A percentile compares a stretch with the other conserved stretches of the same genome.
phyloP scores from a whole-genome alignment of 768 basidiomycete genomes.

The Collybiopsis confluens region DNA sequence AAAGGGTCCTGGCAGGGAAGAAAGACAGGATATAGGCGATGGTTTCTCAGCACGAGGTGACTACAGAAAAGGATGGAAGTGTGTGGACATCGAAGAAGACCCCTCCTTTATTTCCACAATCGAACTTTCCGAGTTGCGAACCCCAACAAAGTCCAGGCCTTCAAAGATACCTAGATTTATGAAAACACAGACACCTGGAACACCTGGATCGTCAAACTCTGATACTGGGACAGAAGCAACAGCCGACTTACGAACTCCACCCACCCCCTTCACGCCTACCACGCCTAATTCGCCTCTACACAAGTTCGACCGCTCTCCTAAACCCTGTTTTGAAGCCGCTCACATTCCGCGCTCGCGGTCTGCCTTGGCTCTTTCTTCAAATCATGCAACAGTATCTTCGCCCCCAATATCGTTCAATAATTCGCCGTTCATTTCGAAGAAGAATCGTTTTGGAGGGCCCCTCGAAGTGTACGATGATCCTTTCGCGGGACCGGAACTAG shows the following conservation, averaged over 20 bases:
- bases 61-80: not conserved
- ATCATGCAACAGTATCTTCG: not conserved
- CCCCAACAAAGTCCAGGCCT: not conserved
- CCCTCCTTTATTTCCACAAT: not conserved
- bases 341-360: not conserved
- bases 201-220: not conserved
- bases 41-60: not conserved
- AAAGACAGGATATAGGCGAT: not conserved
- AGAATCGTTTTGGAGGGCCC: not conserved
- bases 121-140: not conserved
- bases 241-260: not conserved
- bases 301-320: not conserved
- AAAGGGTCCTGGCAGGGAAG: not conserved
- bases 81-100: not conserved
- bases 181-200: not conserved
- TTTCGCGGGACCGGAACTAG: slow-evolving; percentile 1
- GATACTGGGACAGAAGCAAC: not conserved
- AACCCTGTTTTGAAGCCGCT: not conserved
- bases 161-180: not conserved
- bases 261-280: not conserved
- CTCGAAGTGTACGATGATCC: not conserved
- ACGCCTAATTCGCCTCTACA: not conserved
- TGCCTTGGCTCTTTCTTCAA: not conserved
- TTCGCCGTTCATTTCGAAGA: not conserved
- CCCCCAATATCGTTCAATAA: not conserved